A percentile compares a stretch with the other conserved stretches of the same genome.
phyloP scores from a whole-genome alignment of 2,329 filamentous ascomycete species.

The Xenoacremonium recifei region DNA sequence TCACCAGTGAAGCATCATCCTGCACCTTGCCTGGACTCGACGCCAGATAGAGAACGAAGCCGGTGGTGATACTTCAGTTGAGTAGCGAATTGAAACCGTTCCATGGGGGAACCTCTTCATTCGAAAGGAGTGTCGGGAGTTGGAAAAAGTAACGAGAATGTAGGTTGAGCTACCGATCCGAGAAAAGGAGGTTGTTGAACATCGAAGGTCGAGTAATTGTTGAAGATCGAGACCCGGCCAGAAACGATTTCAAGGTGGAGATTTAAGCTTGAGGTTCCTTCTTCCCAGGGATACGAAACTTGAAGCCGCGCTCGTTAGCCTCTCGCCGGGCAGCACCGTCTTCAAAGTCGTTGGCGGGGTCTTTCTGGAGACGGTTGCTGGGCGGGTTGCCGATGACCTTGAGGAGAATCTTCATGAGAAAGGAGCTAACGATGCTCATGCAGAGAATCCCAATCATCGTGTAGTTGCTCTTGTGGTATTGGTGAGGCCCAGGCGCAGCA shows the following conservation, averaged over 20 bases:
- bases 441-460: slow-evolving; percentile 85
- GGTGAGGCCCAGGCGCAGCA: slow-evolving; percentile 61
- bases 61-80: not conserved
- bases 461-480: slow-evolving; percentile 80
- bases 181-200: too few relatives aligned
- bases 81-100: not conserved
- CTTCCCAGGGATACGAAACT: slow-evolving; percentile 38
- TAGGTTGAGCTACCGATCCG: slow-evolving; percentile 38
- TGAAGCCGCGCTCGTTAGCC: slow-evolving; percentile 56
- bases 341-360: slow-evolving; percentile 46
- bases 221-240: slow-evolving; percentile 6
- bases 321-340: slow-evolving; percentile 63
- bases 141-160: slow-evolving; percentile 18
- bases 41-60: not conserved
- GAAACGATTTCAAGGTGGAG: too few relatives aligned
- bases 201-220: too few relatives aligned
- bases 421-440: slow-evolving; percentile 71
- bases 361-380: slow-evolving; percentile 43
- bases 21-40: not conserved
- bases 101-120: not conserved
- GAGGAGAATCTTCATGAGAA: slow-evolving; percentile 66
- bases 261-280: slow-evolving; percentile 25
- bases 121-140: not conserved
- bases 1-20: slow-evolving; percentile 36
- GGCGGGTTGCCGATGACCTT: slow-evolving; percentile 55